These are phyloP conservation scores for Tephrocybe sp. DNA, from an alignment of 768 basidiomycete species.

Conservation along the genomic window DNA sequence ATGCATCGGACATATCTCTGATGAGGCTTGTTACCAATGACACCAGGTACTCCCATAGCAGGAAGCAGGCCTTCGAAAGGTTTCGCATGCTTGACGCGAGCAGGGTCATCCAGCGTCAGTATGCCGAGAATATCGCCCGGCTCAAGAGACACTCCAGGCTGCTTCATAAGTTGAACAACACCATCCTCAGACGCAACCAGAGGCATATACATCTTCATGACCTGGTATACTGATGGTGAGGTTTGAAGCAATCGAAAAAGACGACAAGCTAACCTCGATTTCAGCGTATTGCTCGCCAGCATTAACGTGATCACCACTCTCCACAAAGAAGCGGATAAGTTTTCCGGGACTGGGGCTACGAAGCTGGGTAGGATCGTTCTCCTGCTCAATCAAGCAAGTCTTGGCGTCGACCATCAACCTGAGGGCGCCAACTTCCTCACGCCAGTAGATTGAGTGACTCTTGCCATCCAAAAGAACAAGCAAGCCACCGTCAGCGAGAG, in stretches of 20 bases:
- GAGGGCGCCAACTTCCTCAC: slow-evolving; percentile 94
- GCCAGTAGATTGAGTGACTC: slow-evolving; percentile 97
- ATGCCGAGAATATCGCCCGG: slow-evolving; percentile 98
- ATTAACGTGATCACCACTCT: slow-evolving; percentile 95
- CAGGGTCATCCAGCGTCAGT: slow-evolving; percentile 92
- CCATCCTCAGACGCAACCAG: slow-evolving; percentile 94
- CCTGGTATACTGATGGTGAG: slow-evolving; percentile 35
- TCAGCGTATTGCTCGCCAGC: slow-evolving; percentile 98
- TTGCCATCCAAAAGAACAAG: slow-evolving; percentile 89
- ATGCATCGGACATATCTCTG: slow-evolving; percentile 78
- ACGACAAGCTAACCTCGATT: slow-evolving; percentile 70
- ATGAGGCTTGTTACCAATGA: slow-evolving; percentile 86
- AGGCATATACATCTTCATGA: slow-evolving; percentile 99
- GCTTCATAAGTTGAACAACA: slow-evolving; percentile 93
- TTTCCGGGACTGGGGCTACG: slow-evolving; percentile 97
- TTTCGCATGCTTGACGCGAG: slow-evolving; percentile 96
- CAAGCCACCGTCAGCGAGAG: slow-evolving; percentile 92
- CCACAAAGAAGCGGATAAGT: slow-evolving; percentile 90
- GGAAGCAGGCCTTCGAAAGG: slow-evolving; percentile 96
- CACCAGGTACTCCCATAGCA: slow-evolving; percentile 78
- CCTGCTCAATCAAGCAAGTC: slow-evolving; percentile 98
- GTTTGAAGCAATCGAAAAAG: not conserved
- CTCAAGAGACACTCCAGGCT: slow-evolving; percentile 94
- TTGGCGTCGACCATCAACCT: slow-evolving; percentile 94
- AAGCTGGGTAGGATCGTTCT: slow-evolving; percentile 98